Evolutionary conservation across 345 rosid genomes (phyloP), one percentile per base, ranked within the genome.

Genomic region (Gossypium australe): DNA sequence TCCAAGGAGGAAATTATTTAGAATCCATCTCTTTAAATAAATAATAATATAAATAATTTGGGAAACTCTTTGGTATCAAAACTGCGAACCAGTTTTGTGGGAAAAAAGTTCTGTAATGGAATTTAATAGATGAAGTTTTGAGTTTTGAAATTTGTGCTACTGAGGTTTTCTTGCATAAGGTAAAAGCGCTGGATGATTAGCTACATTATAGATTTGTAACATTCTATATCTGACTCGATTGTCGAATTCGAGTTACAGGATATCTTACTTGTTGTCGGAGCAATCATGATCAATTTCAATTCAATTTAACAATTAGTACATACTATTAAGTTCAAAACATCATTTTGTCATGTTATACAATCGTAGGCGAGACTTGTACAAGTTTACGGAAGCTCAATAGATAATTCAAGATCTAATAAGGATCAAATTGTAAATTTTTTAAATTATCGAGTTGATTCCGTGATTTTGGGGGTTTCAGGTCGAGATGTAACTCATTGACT

Each of bases 1-100:
- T 75, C 52, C 53, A 76, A 62, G 49, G n/a, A 20, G 52, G 48
- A 69, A 56, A 56, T 24, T 4, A 49, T 56, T 62, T 27, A 52
- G 27, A 29, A 64, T 20, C 38, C 43, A 41, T 17, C 3, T 18
- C 29, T 38, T 22, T 17, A 2, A 52, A 22, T 2, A 27, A 17
- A 24, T 6, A 56, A 56, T 1, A 9, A 49, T 27, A 49, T 27
- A 55, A 25, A 9, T 18, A 52, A 53, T 27, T 6, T 12, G n/a
- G 11, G 12, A 41, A 45, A 20, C 66, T 24, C 55, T 58, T 20
- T 51, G 43, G 10, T 47, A 38, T 66, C 12, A 45, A 43, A 61
- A 69, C 24, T 25, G 69, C 34, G 67, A 27, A 13, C n/a, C 20
- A 8, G 47, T 51, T 22, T 55, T 44, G 25, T 27, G 34, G 27